Evolutionary conservation across 2,329 filamentous ascomycete species (phyloP).

Genomic region (Alternaria ventricosa): DNA sequence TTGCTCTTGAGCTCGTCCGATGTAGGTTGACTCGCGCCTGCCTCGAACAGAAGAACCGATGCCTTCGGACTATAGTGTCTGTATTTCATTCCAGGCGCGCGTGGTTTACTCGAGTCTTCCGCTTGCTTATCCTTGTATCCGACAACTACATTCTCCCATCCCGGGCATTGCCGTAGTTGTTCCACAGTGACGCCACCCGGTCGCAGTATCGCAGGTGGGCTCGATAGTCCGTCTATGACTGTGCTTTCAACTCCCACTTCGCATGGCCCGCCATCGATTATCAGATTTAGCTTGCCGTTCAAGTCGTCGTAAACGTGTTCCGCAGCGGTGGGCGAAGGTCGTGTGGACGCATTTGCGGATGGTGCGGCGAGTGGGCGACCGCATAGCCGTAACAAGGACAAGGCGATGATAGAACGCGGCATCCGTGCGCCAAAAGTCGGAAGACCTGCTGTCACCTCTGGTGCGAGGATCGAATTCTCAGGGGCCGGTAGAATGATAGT

Average conservation of each 20-base stretch:
- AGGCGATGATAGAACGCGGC: constrained; percentile 82
- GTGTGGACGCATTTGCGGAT: constrained; percentile 92
- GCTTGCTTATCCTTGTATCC: constrained; percentile 80
- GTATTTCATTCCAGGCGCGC: constrained; percentile 98
- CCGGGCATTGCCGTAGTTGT: constrained; percentile 72
- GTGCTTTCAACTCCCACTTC: constrained; percentile 94
- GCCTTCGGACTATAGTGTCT: constrained; percentile 96
- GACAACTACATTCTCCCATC: constrained; percentile 80
- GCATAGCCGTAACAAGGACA: constrained; percentile 81
- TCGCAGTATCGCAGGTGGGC: constrained; percentile 80
- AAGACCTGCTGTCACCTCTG: constrained; percentile 90
- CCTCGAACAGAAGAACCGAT: constrained; percentile 81
- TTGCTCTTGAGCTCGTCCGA: constrained; percentile 36
- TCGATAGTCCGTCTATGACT: constrained; percentile 86
- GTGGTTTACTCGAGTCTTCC: constrained; percentile 66
- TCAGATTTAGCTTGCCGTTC: constrained; percentile 78
- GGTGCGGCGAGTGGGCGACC: constrained; percentile 85
- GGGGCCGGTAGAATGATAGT: constrained; percentile 88
- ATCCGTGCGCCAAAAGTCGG: constrained; percentile 88
- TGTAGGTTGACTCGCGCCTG: constrained; percentile 49
- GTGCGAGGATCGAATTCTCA: constrained; percentile 71
- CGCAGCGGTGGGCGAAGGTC: constrained; percentile 88
- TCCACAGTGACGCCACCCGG: constrained; percentile 89
- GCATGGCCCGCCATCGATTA: constrained; percentile 87
- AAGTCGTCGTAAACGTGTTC: constrained; percentile 89